Evolutionary conservation across 2,329 filamentous ascomycete genomes (phyloP).

Genomic region (Neofusicoccum ribis): DNA sequence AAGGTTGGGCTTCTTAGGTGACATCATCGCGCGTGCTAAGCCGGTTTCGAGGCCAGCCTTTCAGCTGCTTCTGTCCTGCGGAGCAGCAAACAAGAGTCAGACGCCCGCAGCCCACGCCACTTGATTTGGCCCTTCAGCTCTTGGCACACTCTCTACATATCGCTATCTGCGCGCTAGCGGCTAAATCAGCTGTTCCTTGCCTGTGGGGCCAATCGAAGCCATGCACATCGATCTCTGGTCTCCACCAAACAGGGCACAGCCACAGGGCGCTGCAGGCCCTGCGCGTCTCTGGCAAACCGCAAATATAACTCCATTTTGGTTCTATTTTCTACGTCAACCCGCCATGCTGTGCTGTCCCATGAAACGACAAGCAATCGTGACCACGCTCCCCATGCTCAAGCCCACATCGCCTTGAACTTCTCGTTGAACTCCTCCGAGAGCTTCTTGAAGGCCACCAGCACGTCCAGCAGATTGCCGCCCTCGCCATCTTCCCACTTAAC

Average conservation of each 20-base stretch:
- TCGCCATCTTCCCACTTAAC: conserved; percentile 44
- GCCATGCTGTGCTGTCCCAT: no score
- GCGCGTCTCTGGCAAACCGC: not conserved
- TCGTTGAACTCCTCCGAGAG: conserved; percentile 62
- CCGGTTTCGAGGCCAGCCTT: not conserved
- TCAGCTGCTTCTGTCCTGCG: not conserved
- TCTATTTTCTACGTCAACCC: no score
- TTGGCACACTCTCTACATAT: not conserved
- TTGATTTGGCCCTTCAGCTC: not conserved
- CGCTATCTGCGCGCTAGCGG: not conserved
- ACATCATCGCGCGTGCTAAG: not conserved
- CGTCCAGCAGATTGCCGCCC: conserved; percentile 53
- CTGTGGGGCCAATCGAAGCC: not conserved
- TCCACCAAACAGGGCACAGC: not conserved
- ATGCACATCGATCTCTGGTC: not conserved
- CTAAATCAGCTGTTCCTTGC: not conserved
- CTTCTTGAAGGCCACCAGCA: conserved; percentile 60
- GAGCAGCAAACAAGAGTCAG: not conserved
- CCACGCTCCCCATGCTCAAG: conserved; percentile 38
- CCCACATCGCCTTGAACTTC: conserved; percentile 65
- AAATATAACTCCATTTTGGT: no score
- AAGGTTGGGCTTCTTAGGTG: not conserved
- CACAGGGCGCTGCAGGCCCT: not conserved
- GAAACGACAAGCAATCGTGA: not conserved
- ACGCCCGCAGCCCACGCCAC: not conserved